phyloP scores from a whole-genome alignment of 2,329 filamentous ascomycete genomes.

The Epichloe festucae region DNA sequence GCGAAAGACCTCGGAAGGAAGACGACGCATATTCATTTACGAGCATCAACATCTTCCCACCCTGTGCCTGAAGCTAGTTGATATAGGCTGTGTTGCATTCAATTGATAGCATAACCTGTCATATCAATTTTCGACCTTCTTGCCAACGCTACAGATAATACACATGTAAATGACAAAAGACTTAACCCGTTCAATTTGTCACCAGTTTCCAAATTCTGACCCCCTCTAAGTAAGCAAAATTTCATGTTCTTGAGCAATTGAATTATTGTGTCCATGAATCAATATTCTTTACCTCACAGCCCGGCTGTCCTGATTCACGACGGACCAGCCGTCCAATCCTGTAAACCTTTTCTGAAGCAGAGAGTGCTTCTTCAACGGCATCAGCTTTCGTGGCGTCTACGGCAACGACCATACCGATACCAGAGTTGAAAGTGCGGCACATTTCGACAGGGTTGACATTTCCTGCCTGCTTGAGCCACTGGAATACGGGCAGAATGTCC shows the following conservation, averaged over 20 bases:
- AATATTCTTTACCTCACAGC: constrained; percentile 22
- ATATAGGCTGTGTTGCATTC: too few species aligned
- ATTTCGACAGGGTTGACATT: constrained; percentile 68
- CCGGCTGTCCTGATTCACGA: constrained; percentile 28
- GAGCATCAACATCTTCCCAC: too few species aligned
- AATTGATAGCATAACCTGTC: too few species aligned
- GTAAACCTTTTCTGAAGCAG: constrained; percentile 60
- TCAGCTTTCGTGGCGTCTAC: constrained; percentile 54
- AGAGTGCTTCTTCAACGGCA: constrained; percentile 45
- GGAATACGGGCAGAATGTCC: constrained; percentile 66
- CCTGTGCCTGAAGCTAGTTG: too few species aligned
- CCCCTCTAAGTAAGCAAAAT: not conserved
- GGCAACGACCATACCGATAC: constrained; percentile 85
- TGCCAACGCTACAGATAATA: not conserved
- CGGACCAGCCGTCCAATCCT: constrained; percentile 59
- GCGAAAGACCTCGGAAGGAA: too few species aligned
- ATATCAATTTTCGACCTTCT: not conserved
- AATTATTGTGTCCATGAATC: constrained; percentile 17
- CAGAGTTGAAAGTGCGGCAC: constrained; percentile 87
- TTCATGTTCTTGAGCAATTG: too few species aligned
- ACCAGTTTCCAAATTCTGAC: not conserved
- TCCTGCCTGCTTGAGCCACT: constrained; percentile 67
- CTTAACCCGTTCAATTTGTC: too few species aligned
- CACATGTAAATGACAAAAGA: too few species aligned
- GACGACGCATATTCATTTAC: too few species aligned